Evolutionary conservation across 208 protist species (phyloP).

Genomic region (Porcisia deanei): DNA sequence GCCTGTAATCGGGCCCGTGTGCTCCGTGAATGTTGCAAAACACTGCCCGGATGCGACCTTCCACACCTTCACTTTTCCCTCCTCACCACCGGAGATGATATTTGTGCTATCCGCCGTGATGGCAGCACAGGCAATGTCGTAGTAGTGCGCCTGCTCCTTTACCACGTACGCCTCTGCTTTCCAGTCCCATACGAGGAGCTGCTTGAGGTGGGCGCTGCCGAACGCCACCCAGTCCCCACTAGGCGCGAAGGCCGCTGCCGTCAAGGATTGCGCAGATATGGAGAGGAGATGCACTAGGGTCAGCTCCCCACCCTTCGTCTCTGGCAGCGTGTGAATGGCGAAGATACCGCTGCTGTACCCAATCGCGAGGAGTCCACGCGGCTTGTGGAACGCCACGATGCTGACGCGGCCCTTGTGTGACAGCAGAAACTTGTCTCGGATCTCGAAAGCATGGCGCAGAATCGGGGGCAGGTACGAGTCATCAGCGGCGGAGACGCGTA

Average conservation of each 20-base stretch:
- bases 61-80: constrained; percentile 95
- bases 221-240: constrained; percentile 90
- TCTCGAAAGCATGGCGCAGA: constrained; percentile 79
- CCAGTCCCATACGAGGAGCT: constrained; percentile 96
- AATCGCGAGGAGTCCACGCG: constrained; percentile 77
- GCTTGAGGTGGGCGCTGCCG: constrained; percentile 85
- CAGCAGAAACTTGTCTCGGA: constrained; percentile 87
- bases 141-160: constrained; percentile 94
- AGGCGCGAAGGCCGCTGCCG: constrained; percentile 79
- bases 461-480: constrained; percentile 70
- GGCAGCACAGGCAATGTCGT: constrained; percentile 88
- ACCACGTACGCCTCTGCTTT: constrained; percentile 91
- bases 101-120: constrained; percentile 87
- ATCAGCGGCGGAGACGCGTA: constrained; percentile 76
- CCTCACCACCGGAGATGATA: constrained; percentile 92
- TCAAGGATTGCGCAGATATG: constrained; percentile 91
- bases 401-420: constrained; percentile 88
- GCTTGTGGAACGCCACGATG: constrained; percentile 75
- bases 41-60: constrained; percentile 89
- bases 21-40: constrained; percentile 94
- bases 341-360: constrained; percentile 93
- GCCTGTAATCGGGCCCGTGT: constrained; percentile 83
- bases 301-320: constrained; percentile 38
- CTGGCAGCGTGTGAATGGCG: constrained; percentile 75
- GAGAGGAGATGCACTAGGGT: constrained; percentile 87